Conservation (phyloP, 441 rosid genomes). For the Isatis lusitanica region DNA sequence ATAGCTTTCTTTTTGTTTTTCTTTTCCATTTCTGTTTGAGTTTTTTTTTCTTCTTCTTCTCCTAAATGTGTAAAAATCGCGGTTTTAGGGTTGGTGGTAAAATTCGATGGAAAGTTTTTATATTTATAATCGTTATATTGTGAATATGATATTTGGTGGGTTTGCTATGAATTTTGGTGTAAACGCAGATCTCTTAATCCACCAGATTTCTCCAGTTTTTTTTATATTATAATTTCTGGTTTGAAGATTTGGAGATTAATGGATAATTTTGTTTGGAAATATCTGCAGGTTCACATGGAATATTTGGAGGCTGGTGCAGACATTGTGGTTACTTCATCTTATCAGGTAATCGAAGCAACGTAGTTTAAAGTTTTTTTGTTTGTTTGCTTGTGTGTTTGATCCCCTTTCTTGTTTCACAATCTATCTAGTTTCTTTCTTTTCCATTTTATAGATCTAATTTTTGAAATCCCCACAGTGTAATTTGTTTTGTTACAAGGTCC, state of each 20-base stretch:
- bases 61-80: neutral
- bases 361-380: neutral
- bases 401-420: slow-evolving; percentile 20
- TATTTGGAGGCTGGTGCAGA: slow-evolving; percentile 95
- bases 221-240: neutral
- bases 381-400: neutral
- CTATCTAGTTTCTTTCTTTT: neutral
- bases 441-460: neutral
- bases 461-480: neutral
- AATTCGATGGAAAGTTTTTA: neutral
- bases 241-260: slow-evolving; percentile 10
- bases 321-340: slow-evolving; percentile 81
- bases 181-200: neutral
- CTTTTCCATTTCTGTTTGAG: too few species aligned
- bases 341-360: slow-evolving; percentile 54
- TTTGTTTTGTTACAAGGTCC: neutral
- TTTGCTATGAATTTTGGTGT: neutral
- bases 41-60: too few species aligned
- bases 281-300: slow-evolving; percentile 74
- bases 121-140: neutral
- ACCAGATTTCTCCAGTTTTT: neutral
- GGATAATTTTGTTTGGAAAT: neutral
- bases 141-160: neutral
- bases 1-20: too few species aligned
- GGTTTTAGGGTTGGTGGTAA: slow-evolving; percentile 10